These are phyloP conservation scores for Pseudogymnoascus sp. DNA, from an alignment of 2,329 filamentous ascomycete species.

Conservation along the genomic window DNA sequence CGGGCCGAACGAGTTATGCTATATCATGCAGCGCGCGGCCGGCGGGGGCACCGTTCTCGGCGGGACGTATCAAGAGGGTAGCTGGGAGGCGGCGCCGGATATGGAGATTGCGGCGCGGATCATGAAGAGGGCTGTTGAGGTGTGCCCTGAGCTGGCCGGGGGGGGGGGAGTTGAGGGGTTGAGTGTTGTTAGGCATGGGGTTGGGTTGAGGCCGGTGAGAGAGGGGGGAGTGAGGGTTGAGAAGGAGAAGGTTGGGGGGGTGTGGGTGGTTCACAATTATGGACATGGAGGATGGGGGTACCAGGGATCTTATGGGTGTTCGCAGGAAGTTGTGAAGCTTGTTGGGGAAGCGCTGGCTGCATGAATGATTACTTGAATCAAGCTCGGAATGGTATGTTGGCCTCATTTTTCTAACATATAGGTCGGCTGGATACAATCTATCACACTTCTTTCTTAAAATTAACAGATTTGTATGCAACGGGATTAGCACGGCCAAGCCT, in stretches of 20 bases:
- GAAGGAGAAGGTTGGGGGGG: slow-evolving; percentile 47
- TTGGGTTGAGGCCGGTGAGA: slow-evolving; percentile 56
- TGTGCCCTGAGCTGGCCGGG: slow-evolving; percentile 45
- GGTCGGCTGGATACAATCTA: not conserved
- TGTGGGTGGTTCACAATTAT: slow-evolving; percentile 53
- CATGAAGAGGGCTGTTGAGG: slow-evolving; percentile 54
- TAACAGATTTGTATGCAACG: not conserved
- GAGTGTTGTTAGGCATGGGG: slow-evolving; percentile 57
- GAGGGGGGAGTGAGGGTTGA: slow-evolving; percentile 54
- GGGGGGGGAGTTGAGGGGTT: slow-evolving; percentile 54
- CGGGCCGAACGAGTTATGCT: slow-evolving; percentile 52
- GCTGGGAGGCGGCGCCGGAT: slow-evolving; percentile 56
- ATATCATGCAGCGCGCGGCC: slow-evolving; percentile 60
- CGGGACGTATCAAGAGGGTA: slow-evolving; percentile 55
- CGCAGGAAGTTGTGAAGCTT: slow-evolving; percentile 55
- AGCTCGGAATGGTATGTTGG: not conserved
- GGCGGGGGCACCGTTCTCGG: slow-evolving; percentile 61
- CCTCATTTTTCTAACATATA: not conserved
- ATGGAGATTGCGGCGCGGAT: slow-evolving; percentile 55
- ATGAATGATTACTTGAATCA: not conserved
- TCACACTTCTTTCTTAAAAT: not conserved
- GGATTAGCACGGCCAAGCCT: not conserved
- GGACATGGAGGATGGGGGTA: slow-evolving; percentile 57
- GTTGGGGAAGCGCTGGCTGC: slow-evolving; percentile 42
- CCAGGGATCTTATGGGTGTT: slow-evolving; percentile 59